phyloP scores from a whole-genome alignment of 1,284 basidiomycete species.

The Tilletia setariae region DNA sequence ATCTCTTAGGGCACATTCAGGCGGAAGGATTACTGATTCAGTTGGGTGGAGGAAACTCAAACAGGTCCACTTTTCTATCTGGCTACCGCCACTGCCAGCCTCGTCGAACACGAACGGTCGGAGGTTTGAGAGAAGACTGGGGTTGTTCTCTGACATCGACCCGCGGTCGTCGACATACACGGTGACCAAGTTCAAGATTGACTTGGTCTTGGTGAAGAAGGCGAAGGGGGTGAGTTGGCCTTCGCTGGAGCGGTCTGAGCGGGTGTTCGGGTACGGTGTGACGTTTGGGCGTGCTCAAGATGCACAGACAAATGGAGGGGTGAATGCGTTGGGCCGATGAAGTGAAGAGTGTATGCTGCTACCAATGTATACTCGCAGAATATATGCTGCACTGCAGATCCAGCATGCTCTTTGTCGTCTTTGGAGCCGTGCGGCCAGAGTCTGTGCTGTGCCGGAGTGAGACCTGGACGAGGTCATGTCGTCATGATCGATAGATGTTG shows the following conservation, averaged over 20 bases:
- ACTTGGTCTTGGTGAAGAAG: constrained; percentile 47
- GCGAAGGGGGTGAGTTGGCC: constrained; percentile 48
- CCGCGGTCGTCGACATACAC: constrained; percentile 37
- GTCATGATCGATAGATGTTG: too few relatives aligned
- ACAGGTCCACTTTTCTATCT: constrained; percentile 37
- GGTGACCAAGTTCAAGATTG: constrained; percentile 50
- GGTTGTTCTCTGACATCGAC: constrained; percentile 37
- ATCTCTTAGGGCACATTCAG: too few relatives aligned
- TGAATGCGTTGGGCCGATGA: too few relatives aligned
- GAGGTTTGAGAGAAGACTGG: constrained; percentile 35
- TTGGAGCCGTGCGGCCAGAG: too few relatives aligned
- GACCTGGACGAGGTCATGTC: too few relatives aligned
- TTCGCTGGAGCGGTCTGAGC: constrained; percentile 42
- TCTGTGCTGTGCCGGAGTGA: too few relatives aligned
- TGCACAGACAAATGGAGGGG: constrained; percentile 4
- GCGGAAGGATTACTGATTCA: neutral
- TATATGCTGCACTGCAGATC: too few relatives aligned
- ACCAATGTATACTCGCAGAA: too few relatives aligned
- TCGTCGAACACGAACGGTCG: constrained; percentile 25
- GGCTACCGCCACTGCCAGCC: constrained; percentile 33
- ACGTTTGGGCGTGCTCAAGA: constrained; percentile 43
- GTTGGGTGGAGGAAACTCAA: neutral
- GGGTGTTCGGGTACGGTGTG: constrained; percentile 44
- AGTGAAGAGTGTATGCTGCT: too few relatives aligned
- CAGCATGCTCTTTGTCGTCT: too few relatives aligned